Conservation (phyloP, 164 flowering plant species). For the Taxillus chinensis region DNA sequence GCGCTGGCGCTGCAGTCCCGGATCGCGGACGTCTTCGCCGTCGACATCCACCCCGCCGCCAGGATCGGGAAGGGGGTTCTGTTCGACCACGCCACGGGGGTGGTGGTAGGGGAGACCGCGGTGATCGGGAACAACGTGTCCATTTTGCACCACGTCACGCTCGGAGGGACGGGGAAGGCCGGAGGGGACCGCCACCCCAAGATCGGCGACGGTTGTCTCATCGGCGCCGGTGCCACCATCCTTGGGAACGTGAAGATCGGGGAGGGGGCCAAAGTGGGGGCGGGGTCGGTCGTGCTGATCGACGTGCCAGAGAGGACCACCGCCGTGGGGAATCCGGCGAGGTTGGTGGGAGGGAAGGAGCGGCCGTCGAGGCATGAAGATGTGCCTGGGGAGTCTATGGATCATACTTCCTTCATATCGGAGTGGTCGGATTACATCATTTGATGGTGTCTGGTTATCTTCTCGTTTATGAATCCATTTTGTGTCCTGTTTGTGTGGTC, state of each 20-base stretch:
- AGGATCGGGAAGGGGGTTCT: slow-evolving; percentile 43
- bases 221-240: slow-evolving; percentile 53
- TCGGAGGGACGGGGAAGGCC: slow-evolving; percentile 57
- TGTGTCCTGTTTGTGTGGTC: too few relatives aligned
- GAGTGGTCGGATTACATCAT: slow-evolving; percentile 66
- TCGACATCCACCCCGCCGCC: slow-evolving; percentile 61
- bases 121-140: slow-evolving; percentile 61
- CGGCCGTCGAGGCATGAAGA: slow-evolving; percentile 37
- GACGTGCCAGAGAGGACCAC: slow-evolving; percentile 60
- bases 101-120: slow-evolving; percentile 65
- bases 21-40: slow-evolving; percentile 50
- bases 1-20: slow-evolving; percentile 55
- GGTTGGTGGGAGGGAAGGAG: slow-evolving; percentile 56
- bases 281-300: slow-evolving; percentile 53
- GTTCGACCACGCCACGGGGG: slow-evolving; percentile 60
- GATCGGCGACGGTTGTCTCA: slow-evolving; percentile 58
- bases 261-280: slow-evolving; percentile 63
- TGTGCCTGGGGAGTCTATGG: slow-evolving; percentile 64
- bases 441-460: slow-evolving; percentile 2
- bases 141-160: slow-evolving; percentile 53
- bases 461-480: neutral
- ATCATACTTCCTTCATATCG: slow-evolving; percentile 55
- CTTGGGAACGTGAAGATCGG: slow-evolving; percentile 50
- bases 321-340: slow-evolving; percentile 60
- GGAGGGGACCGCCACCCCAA: slow-evolving; percentile 58